Conservation (phyloP, 164 flowering plant genomes). For the Aristolochia fimbriata region DNA sequence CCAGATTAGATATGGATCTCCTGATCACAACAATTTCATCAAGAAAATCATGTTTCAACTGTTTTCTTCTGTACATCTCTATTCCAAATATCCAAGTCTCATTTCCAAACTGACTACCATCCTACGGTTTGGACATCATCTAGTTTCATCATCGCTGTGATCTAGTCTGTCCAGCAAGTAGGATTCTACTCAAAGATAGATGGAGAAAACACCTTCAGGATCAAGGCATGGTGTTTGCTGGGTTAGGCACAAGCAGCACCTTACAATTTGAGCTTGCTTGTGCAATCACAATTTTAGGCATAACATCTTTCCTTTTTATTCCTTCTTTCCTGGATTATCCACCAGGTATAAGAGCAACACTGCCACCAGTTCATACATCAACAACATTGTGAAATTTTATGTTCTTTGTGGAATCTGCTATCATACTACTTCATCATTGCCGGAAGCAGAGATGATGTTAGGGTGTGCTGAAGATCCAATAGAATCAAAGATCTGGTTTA, state of each 20-base stretch:
- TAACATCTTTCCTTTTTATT: constrained; percentile 85
- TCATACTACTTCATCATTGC: no score
- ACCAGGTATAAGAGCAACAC: constrained; percentile 74
- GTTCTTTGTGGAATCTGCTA: no score
- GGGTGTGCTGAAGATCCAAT: no score
- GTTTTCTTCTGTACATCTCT: no score
- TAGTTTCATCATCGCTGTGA: constrained; percentile 23
- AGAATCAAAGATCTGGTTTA: no score
- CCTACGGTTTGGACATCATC: no score
- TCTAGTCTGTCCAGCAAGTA: constrained; percentile 82
- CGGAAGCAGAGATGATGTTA: no score
- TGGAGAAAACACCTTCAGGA: constrained; percentile 80
- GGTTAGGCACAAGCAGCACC: constrained; percentile 82
- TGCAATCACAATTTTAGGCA: constrained; percentile 73
- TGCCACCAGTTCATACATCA: constrained; percentile 62
- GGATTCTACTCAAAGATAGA: constrained; percentile 80
- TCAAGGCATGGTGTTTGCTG: constrained; percentile 82
- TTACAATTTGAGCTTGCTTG: constrained; percentile 73
- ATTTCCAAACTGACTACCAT: no score
- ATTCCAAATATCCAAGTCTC: no score
- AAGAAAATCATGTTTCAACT: no score
- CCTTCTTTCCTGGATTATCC: constrained; percentile 77
- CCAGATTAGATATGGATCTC: no score
- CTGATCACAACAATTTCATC: no score
- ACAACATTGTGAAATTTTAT: constrained; percentile 31